These are phyloP conservation scores for Cutaneotrichosporon curvatum DNA, from an alignment of 1,284 basidiomycete species.

Conservation along the genomic window DNA sequence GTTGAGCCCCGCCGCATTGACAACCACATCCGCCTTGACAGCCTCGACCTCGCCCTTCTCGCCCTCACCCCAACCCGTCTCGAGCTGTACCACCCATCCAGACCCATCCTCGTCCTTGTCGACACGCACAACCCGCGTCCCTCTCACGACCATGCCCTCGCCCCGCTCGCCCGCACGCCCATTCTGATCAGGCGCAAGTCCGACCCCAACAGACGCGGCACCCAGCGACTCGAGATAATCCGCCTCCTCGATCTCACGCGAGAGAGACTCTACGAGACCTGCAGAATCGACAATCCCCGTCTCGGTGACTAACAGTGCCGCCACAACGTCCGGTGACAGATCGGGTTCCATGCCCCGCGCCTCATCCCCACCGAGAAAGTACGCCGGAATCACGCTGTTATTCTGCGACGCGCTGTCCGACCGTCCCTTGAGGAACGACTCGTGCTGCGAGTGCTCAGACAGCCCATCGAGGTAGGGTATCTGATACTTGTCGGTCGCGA, in stretches of 20 bases:
- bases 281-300: conserved; percentile 92
- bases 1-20: conserved; percentile 83
- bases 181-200: conserved; percentile 43
- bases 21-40: conserved; percentile 72
- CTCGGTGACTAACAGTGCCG: conserved; percentile 71
- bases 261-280: conserved; percentile 67
- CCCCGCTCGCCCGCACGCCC: conserved; percentile 18
- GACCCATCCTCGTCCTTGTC: conserved; percentile 50
- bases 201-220: conserved; percentile 10
- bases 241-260: conserved; percentile 58
- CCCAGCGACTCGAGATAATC: conserved; percentile 23
- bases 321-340: conserved; percentile 61
- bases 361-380: conserved; percentile 64
- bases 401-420: conserved; percentile 3
- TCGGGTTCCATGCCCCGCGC: conserved; percentile 74
- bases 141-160: conserved; percentile 66
- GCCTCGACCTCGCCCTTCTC: conserved; percentile 52
- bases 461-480: conserved; percentile 63
- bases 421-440: conserved; percentile 22
- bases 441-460: conserved; percentile 55
- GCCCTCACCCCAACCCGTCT: conserved; percentile 56
- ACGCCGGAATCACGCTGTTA: conserved; percentile 54
- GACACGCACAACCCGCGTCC: conserved; percentile 79
- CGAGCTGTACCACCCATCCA: conserved; percentile 57
- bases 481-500: conserved; percentile 61